These are phyloP conservation scores for Tylopilus felleus DNA, from an alignment of 768 basidiomycete species.

Conservation along the genomic window DNA sequence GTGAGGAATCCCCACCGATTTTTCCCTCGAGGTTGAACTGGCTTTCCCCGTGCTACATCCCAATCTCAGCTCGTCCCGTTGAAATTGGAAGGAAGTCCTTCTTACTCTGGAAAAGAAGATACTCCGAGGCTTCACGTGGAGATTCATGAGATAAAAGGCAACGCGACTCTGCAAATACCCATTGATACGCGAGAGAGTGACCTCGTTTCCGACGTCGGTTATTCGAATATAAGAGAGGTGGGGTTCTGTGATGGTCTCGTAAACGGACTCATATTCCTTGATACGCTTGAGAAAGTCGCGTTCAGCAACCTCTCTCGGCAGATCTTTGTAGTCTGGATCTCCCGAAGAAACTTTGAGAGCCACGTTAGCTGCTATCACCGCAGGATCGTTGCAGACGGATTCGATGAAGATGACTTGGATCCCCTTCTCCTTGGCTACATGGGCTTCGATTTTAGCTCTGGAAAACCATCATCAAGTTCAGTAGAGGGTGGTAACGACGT, in stretches of 20 bases:
- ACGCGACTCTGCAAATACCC: constrained; percentile 97
- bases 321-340: constrained; percentile 96
- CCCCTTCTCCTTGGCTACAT: constrained; percentile 83
- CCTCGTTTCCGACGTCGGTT: constrained; percentile 88
- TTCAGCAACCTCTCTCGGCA: constrained; percentile 79
- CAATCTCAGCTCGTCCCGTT: constrained; percentile 3
- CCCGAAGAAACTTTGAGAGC: constrained; percentile 94
- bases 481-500: not conserved
- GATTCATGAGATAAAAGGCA: constrained; percentile 97
- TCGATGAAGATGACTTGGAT: constrained; percentile 92
- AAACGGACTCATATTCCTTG: constrained; percentile 89
- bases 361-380: constrained; percentile 92
- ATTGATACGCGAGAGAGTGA: constrained; percentile 81
- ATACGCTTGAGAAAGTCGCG: constrained; percentile 90
- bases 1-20: constrained; percentile 93
- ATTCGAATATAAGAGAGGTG: constrained; percentile 89
- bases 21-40: constrained; percentile 95
- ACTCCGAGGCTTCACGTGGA: constrained; percentile 93
- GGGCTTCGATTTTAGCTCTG: constrained; percentile 80
- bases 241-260: constrained; percentile 92
- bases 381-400: constrained; percentile 91
- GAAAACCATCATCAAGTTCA: constrained; percentile 2
- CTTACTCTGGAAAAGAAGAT: constrained; percentile 94
- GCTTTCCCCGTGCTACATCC: constrained; percentile 88
- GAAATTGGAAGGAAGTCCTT: not conserved